These are phyloP conservation scores for Saccharomycopsis selenospora DNA, from an alignment of 805 yeast species.

Conservation along the genomic window DNA sequence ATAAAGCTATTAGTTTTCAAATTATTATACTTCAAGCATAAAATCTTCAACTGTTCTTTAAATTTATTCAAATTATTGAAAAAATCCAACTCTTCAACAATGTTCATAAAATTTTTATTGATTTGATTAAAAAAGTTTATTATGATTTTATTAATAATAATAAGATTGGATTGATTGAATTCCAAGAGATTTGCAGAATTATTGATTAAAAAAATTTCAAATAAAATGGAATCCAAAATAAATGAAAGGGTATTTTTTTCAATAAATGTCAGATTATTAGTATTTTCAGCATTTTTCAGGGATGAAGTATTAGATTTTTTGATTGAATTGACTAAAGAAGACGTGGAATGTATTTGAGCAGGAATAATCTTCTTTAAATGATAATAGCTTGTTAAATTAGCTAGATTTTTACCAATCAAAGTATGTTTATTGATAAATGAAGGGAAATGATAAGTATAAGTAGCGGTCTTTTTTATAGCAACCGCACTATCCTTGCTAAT, in stretches of 20 bases:
- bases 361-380: not conserved
- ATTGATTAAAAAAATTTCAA: conserved; percentile 10
- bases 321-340: not conserved
- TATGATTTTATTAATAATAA: conserved; percentile 10
- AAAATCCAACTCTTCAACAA: conserved; percentile 14
- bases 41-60: conserved; percentile 9
- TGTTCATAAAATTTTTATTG: conserved; percentile 7
- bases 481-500: too few relatives aligned
- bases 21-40: conserved; percentile 11
- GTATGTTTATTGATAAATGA: conserved; percentile 1
- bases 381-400: not conserved
- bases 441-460: conserved; percentile 1
- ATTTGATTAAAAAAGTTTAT: conserved; percentile 12
- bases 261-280: not conserved
- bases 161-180: conserved; percentile 9
- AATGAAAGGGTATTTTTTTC: conserved; percentile 1
- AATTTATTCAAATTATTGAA: conserved; percentile 14
- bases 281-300: not conserved
- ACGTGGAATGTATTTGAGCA: not conserved
- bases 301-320: not conserved
- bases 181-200: not conserved
- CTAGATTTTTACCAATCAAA: conserved; percentile 3
- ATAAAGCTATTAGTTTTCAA: not conserved
- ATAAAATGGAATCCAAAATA: conserved; percentile 15
- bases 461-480: not conserved